Conservation (phyloP, 2,329 filamentous ascomycete genomes). For the Botrytis tulipae region DNA sequence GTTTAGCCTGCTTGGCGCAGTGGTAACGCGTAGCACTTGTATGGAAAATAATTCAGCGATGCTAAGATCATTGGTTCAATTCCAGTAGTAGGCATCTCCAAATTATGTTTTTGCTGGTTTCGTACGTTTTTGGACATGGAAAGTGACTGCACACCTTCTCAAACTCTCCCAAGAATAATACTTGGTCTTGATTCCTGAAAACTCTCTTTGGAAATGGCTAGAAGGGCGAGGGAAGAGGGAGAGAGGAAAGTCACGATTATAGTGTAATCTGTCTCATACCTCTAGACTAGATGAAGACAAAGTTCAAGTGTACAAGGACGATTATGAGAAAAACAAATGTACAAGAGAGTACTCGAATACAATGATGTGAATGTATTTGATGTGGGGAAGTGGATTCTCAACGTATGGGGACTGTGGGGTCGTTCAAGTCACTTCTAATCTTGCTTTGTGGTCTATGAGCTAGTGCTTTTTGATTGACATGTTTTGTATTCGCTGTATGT, state of each 20-base stretch:
- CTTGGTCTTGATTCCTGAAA: rapidly evolving
- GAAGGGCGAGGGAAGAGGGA: background rate
- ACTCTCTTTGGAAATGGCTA: rapidly evolving
- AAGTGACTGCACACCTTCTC: background rate
- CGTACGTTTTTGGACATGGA: background rate
- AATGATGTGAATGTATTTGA: background rate
- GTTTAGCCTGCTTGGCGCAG: background rate
- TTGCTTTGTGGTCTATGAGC: background rate
- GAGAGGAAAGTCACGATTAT: background rate
- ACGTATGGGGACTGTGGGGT: background rate
- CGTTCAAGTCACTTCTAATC: background rate
- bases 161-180: background rate
- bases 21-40: conserved; percentile 18
- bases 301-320: background rate
- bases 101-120: background rate
- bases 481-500: background rate
- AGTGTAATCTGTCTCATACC: background rate
- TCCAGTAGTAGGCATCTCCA: background rate
- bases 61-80: conserved; percentile 16
- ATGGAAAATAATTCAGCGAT: background rate
- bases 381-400: background rate
- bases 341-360: no score
- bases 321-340: background rate
- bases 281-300: background rate
- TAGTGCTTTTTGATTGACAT: background rate